Evolutionary conservation across 768 basidiomycete species (phyloP), one percentile per base, ranked within the genome.

Genomic region (Russula lepida): DNA sequence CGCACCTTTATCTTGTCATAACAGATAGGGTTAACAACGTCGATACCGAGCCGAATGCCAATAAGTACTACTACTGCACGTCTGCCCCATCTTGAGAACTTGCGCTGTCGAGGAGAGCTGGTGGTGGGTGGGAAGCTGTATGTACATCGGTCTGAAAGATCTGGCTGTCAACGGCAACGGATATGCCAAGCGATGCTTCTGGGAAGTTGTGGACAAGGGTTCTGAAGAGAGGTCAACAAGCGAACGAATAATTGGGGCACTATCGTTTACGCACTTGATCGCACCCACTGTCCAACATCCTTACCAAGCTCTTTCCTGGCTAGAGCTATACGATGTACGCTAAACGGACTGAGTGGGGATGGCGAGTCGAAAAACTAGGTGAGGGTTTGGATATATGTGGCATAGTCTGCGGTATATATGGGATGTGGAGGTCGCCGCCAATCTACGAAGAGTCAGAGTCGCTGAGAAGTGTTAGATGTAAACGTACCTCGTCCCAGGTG

Each of bases 351-450:
- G 32, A 86, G 77, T 0, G 89, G 83, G 0, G 85, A 80, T 0
- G 95, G 95, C 2, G 88, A 86, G 70, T 99, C 95, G 49, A 98
- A 74, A 75, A 98, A 99, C 93, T 95, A 98, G 0, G 91, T 88
- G 23, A 99, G 60, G 54, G 98, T 88, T 64, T 88, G 88, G 7
- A 95, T 89, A 69, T 99, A 98, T 3, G 83, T 86, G 0, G 90
- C 89, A 69, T 89, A 93, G 63, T 79, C 84, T 2, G 81, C 77
- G 0, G 84, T 83, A 59, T 75, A 74, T 15, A 84, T 75, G 2
- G 82, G 77, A 59, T 81, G 70, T 0, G 84, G 80, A 0, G 93
- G 91, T 23, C 85, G 76, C 56, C 93, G 79, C 93, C 94, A 95
- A 60, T 94, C 94, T 95, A 66, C 13, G 41, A 51, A 43, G n/a